These are phyloP conservation scores for Boletus sp. DNA, from an alignment of 768 basidiomycete genomes.

Conservation along the genomic window DNA sequence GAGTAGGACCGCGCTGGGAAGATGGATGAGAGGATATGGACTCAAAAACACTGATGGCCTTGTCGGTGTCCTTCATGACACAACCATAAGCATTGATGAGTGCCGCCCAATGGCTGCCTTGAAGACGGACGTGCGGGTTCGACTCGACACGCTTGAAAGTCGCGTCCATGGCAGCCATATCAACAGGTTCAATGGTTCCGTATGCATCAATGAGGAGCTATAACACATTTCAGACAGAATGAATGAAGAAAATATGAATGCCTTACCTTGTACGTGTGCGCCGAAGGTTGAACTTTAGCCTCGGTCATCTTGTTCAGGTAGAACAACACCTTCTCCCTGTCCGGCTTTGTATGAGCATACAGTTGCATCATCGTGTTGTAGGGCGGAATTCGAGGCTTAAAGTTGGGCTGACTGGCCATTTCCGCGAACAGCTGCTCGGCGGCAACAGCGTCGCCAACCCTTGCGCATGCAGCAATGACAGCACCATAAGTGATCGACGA, in stretches of 20 bases:
- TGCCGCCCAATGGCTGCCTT: constrained; percentile 73
- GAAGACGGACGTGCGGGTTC: constrained; percentile 24
- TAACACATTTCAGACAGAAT: background rate
- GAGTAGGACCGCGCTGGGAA: constrained; percentile 28
- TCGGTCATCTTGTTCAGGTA: constrained; percentile 67
- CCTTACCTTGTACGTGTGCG: constrained; percentile 90
- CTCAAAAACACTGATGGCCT: constrained; percentile 75
- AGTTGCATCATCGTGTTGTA: constrained; percentile 99
- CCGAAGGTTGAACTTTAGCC: constrained; percentile 67
- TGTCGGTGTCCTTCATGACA: constrained; percentile 69
- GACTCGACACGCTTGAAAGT: constrained; percentile 63
- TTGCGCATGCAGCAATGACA: constrained; percentile 88
- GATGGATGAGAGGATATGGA: constrained; percentile 58
- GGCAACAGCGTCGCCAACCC: constrained; percentile 81
- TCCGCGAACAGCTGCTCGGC: constrained; percentile 84
- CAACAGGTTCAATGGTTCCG: constrained; percentile 80
- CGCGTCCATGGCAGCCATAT: constrained; percentile 65
- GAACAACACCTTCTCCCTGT: constrained; percentile 68
- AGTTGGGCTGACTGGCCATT: constrained; percentile 71
- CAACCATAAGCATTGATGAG: constrained; percentile 89
- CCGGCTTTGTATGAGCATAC: constrained; percentile 87
- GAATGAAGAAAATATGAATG: background rate
- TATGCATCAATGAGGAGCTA: constrained; percentile 88
- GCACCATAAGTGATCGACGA: constrained; percentile 94
- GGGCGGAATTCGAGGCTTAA: constrained; percentile 87